These are phyloP conservation scores for Cyberlindnera meyerae DNA, from an alignment of 805 yeast genomes.

Conservation along the genomic window DNA sequence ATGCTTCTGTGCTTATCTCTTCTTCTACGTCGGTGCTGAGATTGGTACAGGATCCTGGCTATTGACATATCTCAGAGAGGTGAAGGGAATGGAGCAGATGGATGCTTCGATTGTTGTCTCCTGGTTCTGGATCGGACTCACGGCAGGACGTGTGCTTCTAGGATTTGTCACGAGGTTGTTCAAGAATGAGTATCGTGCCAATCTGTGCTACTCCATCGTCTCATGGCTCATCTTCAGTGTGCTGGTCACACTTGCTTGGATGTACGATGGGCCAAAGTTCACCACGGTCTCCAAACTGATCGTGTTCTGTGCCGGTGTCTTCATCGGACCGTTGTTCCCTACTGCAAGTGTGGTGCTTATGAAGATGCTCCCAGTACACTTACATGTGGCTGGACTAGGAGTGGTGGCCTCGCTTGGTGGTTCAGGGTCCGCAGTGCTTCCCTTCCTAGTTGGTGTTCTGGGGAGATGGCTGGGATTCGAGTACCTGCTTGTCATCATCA, in stretches of 20 bases:
- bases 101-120: constrained; percentile 60
- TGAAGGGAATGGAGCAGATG: constrained; percentile 43
- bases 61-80: constrained; percentile 53
- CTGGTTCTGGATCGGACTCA: constrained; percentile 69
- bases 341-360: constrained; percentile 63
- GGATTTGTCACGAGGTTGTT: constrained; percentile 51
- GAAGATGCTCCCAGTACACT: constrained; percentile 52
- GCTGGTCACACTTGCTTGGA: constrained; percentile 13
- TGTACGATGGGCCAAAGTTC: constrained; percentile 6
- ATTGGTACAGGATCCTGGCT: constrained; percentile 70
- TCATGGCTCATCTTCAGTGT: constrained; percentile 29
- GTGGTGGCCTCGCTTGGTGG: constrained; percentile 77
- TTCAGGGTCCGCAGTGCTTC: constrained; percentile 71
- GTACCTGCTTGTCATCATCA: constrained; percentile 7
- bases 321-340: constrained; percentile 70
- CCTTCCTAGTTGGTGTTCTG: constrained; percentile 53
- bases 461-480: constrained; percentile 14
- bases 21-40: constrained; percentile 67
- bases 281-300: constrained; percentile 9
- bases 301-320: constrained; percentile 45
- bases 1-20: constrained; percentile 46
- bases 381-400: constrained; percentile 67
- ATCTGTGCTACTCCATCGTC: constrained; percentile 30
- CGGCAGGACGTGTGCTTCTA: constrained; percentile 54
- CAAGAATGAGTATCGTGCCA: constrained; percentile 38